phyloP scores from a whole-genome alignment of 2,329 filamentous ascomycete species.

The Botrytis porri region DNA sequence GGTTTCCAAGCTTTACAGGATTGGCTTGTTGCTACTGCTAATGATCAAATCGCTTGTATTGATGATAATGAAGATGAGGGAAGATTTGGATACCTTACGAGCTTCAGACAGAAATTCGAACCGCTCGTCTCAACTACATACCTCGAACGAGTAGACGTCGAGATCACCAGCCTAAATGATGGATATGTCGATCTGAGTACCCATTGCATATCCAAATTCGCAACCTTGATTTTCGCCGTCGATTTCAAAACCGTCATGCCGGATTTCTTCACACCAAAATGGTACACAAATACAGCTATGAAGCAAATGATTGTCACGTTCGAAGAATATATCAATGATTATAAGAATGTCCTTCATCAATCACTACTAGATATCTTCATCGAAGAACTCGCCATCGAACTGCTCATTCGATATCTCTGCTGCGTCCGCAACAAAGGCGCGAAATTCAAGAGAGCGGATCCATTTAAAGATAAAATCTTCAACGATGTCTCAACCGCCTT shows the following conservation, averaged over 20 bases:
- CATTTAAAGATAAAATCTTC: slow-evolving; percentile 89
- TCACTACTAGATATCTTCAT: slow-evolving; percentile 87
- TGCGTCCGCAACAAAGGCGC: slow-evolving; percentile 85
- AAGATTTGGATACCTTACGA: slow-evolving; percentile 76
- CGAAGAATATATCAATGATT: slow-evolving; percentile 90
- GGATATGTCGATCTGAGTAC: slow-evolving; percentile 94
- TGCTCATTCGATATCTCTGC: slow-evolving; percentile 80
- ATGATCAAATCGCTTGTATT: slow-evolving; percentile 98
- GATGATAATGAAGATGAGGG: slow-evolving; percentile 81
- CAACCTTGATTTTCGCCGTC: slow-evolving; percentile 80
- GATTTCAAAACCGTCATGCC: slow-evolving; percentile 82
- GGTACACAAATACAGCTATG: slow-evolving; percentile 86
- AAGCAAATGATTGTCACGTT: slow-evolving; percentile 93
- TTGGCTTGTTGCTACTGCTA: slow-evolving; percentile 94
- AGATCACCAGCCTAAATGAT: slow-evolving; percentile 75
- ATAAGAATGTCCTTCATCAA: slow-evolving; percentile 78
- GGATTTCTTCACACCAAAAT: slow-evolving; percentile 86
- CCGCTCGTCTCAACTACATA: slow-evolving; percentile 78
- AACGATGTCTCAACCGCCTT: slow-evolving; percentile 90
- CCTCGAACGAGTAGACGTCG: slow-evolving; percentile 67
- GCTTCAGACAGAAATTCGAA: slow-evolving; percentile 81
- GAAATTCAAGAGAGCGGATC: slow-evolving; percentile 82
- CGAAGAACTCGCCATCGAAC: slow-evolving; percentile 88
- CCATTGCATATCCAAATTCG: slow-evolving; percentile 86
- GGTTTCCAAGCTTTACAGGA: slow-evolving; percentile 81